Conservation (phyloP, 208 protist species). For the Leishmania mexicana region DNA sequence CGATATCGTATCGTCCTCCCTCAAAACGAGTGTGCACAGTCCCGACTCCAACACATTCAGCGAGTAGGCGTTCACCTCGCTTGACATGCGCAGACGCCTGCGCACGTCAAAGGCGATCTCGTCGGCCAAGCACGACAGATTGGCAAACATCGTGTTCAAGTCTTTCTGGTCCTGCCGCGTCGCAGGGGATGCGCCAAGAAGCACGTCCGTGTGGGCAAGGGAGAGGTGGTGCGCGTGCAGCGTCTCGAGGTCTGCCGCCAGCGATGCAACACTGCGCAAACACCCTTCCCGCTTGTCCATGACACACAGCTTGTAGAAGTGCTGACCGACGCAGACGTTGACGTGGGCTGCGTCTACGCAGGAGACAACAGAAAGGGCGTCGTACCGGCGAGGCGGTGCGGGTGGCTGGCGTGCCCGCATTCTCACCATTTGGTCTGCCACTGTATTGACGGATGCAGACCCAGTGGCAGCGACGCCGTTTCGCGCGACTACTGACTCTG, state of each 20-base stretch:
- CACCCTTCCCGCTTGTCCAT: slow-evolving; percentile 39
- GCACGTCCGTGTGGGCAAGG: neutral
- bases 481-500: too few species aligned
- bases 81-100: slow-evolving; percentile 62
- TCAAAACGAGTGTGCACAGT: slow-evolving; percentile 73
- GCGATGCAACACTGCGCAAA: slow-evolving; percentile 20
- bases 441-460: neutral
- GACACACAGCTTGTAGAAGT: slow-evolving; percentile 74
- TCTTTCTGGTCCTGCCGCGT: slow-evolving; percentile 43
- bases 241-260: slow-evolving; percentile 28
- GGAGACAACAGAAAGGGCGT: slow-evolving; percentile 22
- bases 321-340: slow-evolving; percentile 70
- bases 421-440: neutral
- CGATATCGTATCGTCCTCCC: neutral
- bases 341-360: slow-evolving; percentile 47
- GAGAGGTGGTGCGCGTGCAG: slow-evolving; percentile 25
- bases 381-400: slow-evolving; percentile 18
- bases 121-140: slow-evolving; percentile 46
- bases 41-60: slow-evolving; percentile 54
- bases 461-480: neutral
- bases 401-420: neutral
- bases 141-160: slow-evolving; percentile 50
- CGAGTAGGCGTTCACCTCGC: slow-evolving; percentile 60
- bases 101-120: slow-evolving; percentile 50
- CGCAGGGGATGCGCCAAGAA: slow-evolving; percentile 33